phyloP scores from a whole-genome alignment of 208 protist genomes.

The Acanthamoeba sp. region DNA sequence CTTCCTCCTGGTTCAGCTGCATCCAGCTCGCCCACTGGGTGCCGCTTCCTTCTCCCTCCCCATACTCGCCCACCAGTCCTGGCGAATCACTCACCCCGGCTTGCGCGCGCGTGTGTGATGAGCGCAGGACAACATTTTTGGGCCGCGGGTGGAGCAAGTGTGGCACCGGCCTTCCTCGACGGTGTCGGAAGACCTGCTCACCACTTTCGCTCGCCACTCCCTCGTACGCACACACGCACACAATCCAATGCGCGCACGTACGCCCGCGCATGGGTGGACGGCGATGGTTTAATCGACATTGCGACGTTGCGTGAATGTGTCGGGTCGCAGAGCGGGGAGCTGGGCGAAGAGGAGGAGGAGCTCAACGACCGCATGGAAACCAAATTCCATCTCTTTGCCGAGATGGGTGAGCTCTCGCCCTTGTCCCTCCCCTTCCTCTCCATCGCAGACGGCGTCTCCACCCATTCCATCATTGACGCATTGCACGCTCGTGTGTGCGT shows the following conservation, averaged over 20 bases:
- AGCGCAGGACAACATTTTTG: constrained; percentile 77
- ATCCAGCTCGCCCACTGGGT: constrained; percentile 35
- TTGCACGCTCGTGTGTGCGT: not conserved
- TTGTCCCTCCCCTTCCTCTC: not conserved
- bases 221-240: not conserved
- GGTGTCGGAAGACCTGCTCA: not conserved
- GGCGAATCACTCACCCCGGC: not conserved
- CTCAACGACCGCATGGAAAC: not conserved
- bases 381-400: constrained; percentile 78
- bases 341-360: constrained; percentile 8
- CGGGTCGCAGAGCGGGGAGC: constrained; percentile 45
- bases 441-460: not conserved
- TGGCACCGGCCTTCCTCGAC: not conserved
- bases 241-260: not conserved
- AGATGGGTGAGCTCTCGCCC: constrained; percentile 6
- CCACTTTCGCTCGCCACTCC: constrained; percentile 41
- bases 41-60: not conserved
- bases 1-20: constrained; percentile 25
- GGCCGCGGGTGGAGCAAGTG: constrained; percentile 74
- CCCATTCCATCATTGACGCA: no score
- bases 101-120: not conserved
- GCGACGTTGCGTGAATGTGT: no score
- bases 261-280: no score
- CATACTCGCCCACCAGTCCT: not conserved
- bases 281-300: no score